These are phyloP conservation scores for Colletotrichum costaricense DNA, from an alignment of 2,329 filamentous ascomycete genomes.

Conservation along the genomic window DNA sequence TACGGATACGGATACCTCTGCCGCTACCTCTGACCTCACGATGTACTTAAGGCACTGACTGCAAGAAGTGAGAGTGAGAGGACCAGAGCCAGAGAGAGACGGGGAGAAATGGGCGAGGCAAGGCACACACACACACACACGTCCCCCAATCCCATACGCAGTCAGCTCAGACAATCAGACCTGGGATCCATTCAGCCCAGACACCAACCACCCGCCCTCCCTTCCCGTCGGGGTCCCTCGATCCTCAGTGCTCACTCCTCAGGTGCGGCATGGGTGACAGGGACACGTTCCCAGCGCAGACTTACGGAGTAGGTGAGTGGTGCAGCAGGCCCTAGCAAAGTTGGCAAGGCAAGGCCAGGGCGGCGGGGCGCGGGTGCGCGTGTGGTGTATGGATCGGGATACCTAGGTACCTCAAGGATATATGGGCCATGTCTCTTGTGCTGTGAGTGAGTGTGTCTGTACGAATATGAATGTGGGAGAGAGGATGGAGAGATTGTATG, in stretches of 20 bases:
- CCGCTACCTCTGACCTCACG: background rate
- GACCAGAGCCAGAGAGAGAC: background rate
- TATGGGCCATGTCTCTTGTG: background rate
- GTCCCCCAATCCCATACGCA: background rate
- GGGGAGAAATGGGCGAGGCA: background rate
- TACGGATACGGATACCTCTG: background rate
- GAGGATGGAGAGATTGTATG: background rate
- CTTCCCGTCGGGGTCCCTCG: background rate
- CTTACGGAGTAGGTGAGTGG: background rate
- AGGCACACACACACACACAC: background rate
- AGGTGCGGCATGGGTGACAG: conserved; percentile 1
- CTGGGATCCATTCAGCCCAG: background rate
- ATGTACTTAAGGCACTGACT: background rate
- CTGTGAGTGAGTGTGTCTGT: conserved; percentile 17
- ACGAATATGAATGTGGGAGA: conserved; percentile 6
- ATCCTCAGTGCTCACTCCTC: background rate
- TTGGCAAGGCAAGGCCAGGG: conserved; percentile 20
- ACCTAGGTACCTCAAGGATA: background rate
- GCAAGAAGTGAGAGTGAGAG: background rate
- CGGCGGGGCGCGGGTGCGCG: conserved; percentile 5
- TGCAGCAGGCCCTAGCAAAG: background rate
- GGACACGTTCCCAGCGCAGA: conserved; percentile 11
- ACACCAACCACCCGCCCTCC: background rate
- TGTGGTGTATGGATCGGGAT: conserved; percentile 11
- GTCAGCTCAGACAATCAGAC: background rate